phyloP scores from a whole-genome alignment of 495 filamentous ascomycete species.

The Hypoxylon fuscum region DNA sequence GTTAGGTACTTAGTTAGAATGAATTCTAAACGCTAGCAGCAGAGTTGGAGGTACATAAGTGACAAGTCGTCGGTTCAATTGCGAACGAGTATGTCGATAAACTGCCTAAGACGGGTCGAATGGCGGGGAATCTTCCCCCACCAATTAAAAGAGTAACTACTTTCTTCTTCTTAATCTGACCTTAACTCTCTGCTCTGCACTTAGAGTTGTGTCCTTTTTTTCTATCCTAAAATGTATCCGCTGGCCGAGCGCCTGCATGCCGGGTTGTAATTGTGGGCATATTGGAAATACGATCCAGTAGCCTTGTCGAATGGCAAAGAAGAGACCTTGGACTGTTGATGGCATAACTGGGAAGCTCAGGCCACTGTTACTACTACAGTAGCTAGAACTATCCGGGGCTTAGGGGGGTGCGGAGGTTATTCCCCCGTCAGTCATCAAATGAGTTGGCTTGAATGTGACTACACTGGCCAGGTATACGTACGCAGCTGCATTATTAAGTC shows the following conservation, averaged over 20 bases:
- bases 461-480: slow-evolving; percentile 14
- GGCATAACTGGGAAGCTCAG: neutral
- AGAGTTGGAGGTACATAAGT: slow-evolving; percentile 13
- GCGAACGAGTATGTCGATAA: slow-evolving; percentile 13
- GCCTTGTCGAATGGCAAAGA: neutral
- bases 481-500: slow-evolving; percentile 20
- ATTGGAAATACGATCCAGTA: slow-evolving; percentile 11
- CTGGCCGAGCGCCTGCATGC: slow-evolving; percentile 7
- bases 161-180: slow-evolving; percentile 3
- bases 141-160: slow-evolving; percentile 31
- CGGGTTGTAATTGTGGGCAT: neutral
- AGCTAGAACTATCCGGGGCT: slow-evolving; percentile 8
- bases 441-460: slow-evolving; percentile 15
- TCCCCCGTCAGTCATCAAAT: slow-evolving; percentile 25
- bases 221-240: slow-evolving; percentile 10
- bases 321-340: neutral
- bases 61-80: slow-evolving; percentile 28
- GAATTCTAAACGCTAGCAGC: slow-evolving; percentile 1
- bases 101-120: neutral
- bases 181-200: slow-evolving; percentile 18
- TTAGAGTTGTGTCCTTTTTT: slow-evolving; percentile 25
- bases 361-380: neutral
- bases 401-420: slow-evolving; percentile 21
- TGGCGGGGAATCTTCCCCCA: slow-evolving; percentile 35
- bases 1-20: neutral